Conservation (phyloP, 805 yeast species). For the Saccharomycopsis javanensis region DNA sequence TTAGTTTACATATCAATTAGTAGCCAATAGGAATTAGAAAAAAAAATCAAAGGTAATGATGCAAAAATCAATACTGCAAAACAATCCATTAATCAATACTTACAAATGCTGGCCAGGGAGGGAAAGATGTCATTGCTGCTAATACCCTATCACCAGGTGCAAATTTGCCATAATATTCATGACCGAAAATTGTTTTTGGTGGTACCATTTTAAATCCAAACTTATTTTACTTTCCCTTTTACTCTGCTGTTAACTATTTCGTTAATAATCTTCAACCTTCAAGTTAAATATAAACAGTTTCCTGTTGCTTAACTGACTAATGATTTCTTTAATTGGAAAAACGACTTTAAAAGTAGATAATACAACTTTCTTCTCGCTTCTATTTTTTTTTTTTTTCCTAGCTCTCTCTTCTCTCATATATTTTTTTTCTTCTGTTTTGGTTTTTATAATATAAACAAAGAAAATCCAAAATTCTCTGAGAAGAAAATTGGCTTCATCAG, state of each 20-base stretch:
- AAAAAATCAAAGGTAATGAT: background rate
- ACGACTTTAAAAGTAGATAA: background rate
- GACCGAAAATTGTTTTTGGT: conserved; percentile 5
- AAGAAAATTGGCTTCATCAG: background rate
- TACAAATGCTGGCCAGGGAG: conserved; percentile 20
- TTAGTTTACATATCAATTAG: conserved; percentile 2
- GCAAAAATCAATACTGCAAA: too few species aligned
- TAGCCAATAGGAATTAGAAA: background rate
- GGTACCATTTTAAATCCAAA: conserved; percentile 5
- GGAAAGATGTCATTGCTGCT: conserved; percentile 14
- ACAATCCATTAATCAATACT: background rate
- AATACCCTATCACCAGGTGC: conserved; percentile 14
- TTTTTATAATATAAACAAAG: background rate
- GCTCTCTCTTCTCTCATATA: background rate
- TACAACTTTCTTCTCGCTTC: background rate
- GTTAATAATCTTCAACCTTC: background rate
- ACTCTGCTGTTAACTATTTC: background rate
- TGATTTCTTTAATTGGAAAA: background rate
- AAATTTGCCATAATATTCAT: conserved; percentile 9
- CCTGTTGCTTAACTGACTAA: background rate
- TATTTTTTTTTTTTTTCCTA: background rate
- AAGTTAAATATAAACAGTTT: background rate
- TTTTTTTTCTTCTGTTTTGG: background rate
- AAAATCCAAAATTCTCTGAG: background rate
- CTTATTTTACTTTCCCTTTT: background rate